Base-by-base conservation (phyloP, 495 filamentous ascomycete species). In the Lasiosphaeris hirsuta region DNA sequence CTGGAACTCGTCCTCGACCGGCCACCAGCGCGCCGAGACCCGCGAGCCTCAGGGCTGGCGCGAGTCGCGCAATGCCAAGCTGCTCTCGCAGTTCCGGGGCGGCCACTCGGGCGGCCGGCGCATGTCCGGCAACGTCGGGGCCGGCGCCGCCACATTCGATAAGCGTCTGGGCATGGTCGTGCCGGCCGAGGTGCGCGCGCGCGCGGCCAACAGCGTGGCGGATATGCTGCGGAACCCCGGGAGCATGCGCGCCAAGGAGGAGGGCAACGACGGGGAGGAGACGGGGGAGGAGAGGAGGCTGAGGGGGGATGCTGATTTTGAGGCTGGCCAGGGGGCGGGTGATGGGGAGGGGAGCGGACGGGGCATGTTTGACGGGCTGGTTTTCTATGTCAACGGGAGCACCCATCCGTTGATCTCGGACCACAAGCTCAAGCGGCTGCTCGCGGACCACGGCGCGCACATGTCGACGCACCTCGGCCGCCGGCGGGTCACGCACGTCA, bases 301-400 rank as follows among this genome's bases (percentile, higher is more conserved):
- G 15, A 66, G 51, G 38, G 56, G 62, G 13, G 63, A 67, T 51
- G 64, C 71, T 41, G 67, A 67, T 51, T 30, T 30, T 30, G 64
- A 62, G 36, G 65, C 76, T 53, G 73, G 76, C 18, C 72, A 69
- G 10, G 59, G 54, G 37, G 68, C 55, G 55, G 62, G 67, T 10
- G 33, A 68, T 10, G 33, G 56, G 58, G 33, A 57, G 47, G 63
- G 72, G 48, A 48, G 46, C 35, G 11, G 58, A 56, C 14, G 60
- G 53, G 61, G 63, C 19, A 80, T 96, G 54, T 90, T 96, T 68
- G 64, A 78, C 46, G 79, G 81, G 14, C 74, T 89, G 23, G 81
- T 79, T 18, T 79, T 97, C 68, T 94, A 94, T 73, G 81, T 97
- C 73, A 96, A 96, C 72, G 93, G 92, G 51, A 89, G 88, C 51